Conservation (phyloP, 768 basidiomycete genomes). For the Leccinellum luteum region DNA sequence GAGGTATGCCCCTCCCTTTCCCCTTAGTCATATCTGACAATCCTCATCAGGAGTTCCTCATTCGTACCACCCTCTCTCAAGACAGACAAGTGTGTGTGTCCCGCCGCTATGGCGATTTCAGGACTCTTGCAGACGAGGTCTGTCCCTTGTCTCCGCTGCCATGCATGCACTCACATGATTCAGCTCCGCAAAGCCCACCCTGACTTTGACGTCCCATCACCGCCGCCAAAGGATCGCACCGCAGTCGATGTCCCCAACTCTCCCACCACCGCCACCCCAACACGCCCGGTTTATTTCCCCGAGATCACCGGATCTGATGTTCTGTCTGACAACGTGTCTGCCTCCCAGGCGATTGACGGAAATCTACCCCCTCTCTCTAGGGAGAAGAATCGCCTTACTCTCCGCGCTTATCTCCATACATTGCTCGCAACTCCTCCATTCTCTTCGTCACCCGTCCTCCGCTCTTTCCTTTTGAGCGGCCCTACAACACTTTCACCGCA, state of each 20-base stretch:
- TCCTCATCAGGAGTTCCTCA: constrained; percentile 80
- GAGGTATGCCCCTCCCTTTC: constrained; percentile 54
- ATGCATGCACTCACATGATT: constrained; percentile 8
- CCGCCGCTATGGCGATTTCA: constrained; percentile 94
- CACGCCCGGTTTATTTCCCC: neutral
- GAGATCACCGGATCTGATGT: constrained; percentile 9
- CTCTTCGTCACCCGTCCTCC: constrained; percentile 83
- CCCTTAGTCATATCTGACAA: neutral
- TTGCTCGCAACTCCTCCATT: constrained; percentile 69
- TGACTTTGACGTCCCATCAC: constrained; percentile 72
- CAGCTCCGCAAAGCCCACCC: constrained; percentile 88
- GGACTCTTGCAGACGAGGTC: constrained; percentile 81
- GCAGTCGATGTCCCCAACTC: constrained; percentile 49
- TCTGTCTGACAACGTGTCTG: constrained; percentile 55
- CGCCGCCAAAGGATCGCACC: constrained; percentile 87
- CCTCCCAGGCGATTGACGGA: neutral
- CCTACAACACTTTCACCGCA: constrained; percentile 63
- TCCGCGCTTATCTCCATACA: constrained; percentile 87
- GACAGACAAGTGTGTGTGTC: constrained; percentile 83
- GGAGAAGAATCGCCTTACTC: constrained; percentile 93
- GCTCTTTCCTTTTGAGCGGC: constrained; percentile 78
- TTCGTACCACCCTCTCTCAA: constrained; percentile 76
- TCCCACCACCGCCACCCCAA: neutral
- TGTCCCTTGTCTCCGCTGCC: constrained; percentile 13
- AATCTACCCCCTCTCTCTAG: constrained; percentile 50